Evolutionary conservation across 1,284 basidiomycete genomes (phyloP), one percentile per base, ranked within the genome.

Genomic region (Salmacisia buchloeana): DNA sequence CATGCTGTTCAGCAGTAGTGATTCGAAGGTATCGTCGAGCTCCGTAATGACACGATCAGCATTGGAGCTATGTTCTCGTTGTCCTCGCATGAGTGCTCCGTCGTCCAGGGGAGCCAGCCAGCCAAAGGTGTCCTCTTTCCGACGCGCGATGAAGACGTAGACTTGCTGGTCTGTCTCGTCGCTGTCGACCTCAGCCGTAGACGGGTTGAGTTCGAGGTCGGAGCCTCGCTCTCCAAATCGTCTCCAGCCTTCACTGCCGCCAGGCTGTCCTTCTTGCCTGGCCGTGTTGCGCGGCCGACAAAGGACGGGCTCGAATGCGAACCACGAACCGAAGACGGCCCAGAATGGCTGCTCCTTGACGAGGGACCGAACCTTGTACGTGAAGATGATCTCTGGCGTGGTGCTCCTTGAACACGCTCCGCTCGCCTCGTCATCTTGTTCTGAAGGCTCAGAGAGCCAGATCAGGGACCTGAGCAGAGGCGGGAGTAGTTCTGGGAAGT

Each of bases 261-360:
- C 58, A 23, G 15, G 23, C 6, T 61, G 9, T 18, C 18, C 35
- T 18, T 5, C 21, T 23, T 27, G 1, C 23, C 13, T 18, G 56
- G 39, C 38, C 41, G 27, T 23, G 13, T 58, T 29, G 34, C 23
- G 41, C 21, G 36, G 36, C 12, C 62, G 62, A 59, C 71, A 75
- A 49, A 68, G 60, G 2, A 91, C 86, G 1, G 88, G 86, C 46
- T 81, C 75, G 66, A 88, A 89, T 7, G 83, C 77, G 80, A 92
- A 93, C 90, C 89, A 93, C 0, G 88, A 79, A 18, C 90, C 89
- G 68, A 93, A 89, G 0, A 87, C 87, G 12, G 83, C 82, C 90
- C 90, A 92, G 78, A 92, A 93, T 0, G 87, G 83, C 1, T 86
- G 83, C 75, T 92, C 91, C 72, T 90, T 91, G 1, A 83, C 69